Evolutionary conservation across 2,329 filamentous ascomycete species (phyloP), one percentile per base, ranked within the genome.

Genomic region (Scedosporium minutisporum): DNA sequence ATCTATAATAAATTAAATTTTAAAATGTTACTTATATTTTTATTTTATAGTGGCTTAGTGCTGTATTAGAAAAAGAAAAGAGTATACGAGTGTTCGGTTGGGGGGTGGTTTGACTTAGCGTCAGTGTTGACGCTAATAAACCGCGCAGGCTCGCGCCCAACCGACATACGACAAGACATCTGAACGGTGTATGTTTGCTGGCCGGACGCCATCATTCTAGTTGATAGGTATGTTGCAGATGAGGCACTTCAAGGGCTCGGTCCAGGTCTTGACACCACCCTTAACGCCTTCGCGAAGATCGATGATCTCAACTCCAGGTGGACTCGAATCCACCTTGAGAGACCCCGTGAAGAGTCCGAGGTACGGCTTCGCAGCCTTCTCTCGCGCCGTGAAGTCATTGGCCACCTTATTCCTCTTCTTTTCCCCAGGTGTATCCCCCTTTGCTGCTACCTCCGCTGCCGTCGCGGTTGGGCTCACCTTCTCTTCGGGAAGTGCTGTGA

Each of bases 251-350:
- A 80, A 69, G 3, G 76, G 75, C 68, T 85, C 81, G 10, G 75
- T 78, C 83, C 83, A 86, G 9, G 71, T 73, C 70, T 80, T 82
- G 38, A 78, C 77, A 2, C 81, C 81, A 9, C 77, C 80, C 2
- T 69, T 69, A 6, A 84, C 71, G 9, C 74, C 73, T 29, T 76
- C 68, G 57, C 83, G 76, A 57, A 84, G 70, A 66, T 85, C 83
- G 27, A 70, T 76, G 59, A 85, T 78, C 65, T 83, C 79, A 59
- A 84, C 76, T 23, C 76, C 69, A 0, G 81, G 78, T 18, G 80
- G 79, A 3, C 76, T 78, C 3, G 73, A 71, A 48, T 79, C 77
- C 68, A 80, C 78, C 65, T 75, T 74, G 25, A 85, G 72, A 2
- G 71, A 73, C 3, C 79, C 83, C 58, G 81, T 75, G 63, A 85